These are phyloP conservation scores for Sphaerostilbella broomeana DNA, from an alignment of 2,329 filamentous ascomycete species.

Conservation along the genomic window DNA sequence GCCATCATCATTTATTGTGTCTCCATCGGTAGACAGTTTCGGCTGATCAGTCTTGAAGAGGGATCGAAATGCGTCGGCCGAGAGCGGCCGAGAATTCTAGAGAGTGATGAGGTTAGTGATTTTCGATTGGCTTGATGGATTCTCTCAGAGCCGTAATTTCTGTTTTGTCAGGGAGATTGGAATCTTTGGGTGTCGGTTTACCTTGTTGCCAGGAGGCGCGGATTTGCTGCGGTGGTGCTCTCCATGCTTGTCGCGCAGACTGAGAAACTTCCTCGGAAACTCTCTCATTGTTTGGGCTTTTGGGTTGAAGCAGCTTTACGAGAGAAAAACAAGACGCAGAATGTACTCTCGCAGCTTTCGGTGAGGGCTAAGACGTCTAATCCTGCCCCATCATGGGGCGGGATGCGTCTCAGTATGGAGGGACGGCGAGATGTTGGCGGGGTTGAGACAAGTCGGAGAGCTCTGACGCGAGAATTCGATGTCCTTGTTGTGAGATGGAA, in stretches of 20 bases:
- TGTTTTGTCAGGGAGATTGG: not conserved
- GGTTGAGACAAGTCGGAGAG: no score
- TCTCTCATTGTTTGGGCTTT: constrained; percentile 41
- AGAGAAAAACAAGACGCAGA: constrained; percentile 5
- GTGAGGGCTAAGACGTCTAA: constrained; percentile 24
- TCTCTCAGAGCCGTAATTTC: no score
- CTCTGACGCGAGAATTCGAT: no score
- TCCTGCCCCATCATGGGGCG: constrained; percentile 14
- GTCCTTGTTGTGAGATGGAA: no score
- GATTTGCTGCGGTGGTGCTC: constrained; percentile 49
- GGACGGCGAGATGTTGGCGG: constrained; percentile 5
- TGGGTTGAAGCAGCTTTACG: constrained; percentile 4
- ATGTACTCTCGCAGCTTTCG: constrained; percentile 24
- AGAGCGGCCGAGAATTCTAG: constrained; percentile 43
- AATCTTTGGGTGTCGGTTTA: not conserved
- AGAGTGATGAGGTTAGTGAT: constrained; percentile 11
- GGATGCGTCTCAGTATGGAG: constrained; percentile 9
- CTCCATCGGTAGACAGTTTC: constrained; percentile 44
- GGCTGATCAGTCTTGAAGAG: constrained; percentile 58
- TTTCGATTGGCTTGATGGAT: no score
- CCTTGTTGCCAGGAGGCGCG: constrained; percentile 39
- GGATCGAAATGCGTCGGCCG: constrained; percentile 52
- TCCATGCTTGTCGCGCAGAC: constrained; percentile 59
- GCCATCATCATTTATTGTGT: constrained; percentile 33
- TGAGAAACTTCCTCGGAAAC: constrained; percentile 60